Base-by-base conservation (phyloP, 192 early-diverging fungal species). In the Backusella parvicylindrica region DNA sequence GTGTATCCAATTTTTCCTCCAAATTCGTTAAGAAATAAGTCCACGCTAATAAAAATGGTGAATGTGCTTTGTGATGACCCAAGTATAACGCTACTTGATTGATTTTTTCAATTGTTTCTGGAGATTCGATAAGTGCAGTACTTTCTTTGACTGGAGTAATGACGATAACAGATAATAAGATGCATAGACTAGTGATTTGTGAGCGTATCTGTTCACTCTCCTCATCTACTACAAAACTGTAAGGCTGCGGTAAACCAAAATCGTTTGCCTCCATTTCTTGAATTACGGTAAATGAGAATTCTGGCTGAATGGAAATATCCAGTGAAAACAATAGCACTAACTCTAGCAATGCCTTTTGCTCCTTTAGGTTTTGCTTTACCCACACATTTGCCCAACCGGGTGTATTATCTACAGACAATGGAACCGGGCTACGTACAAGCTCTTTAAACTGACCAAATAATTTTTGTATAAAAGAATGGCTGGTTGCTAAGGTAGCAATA, bases 1-100 rank as follows among this genome's bases (percentile, higher is more conserved):
- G 33, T 37, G 7, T 31, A 28, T 70, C 68, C 64, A 77, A 31
- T 6, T 41, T 18, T 32, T 43, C 49, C 26, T 73, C 63, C 2
- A 79, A 15, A 32, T 36, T 33, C 1, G 70, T 66, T 36, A 86
- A 71, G 2, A 86, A 75, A 72, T 71, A 80, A n/a, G 80, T 80
- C 84, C 84, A 86, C 0, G 82, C 85, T 28, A 86, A 71, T 28
- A 86, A 75, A 35, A 84, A 83, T 31, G 77, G 68, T 2, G 81
- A 72, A 38, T 82, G 75, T 40, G 74, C 72, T 35, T 77, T 77
- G 28, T 77, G 73, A 9, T 75, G 64, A 3, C 78, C 85, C 49
- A 80, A 68, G 9, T 50, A 63, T 30, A 79, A 72, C 3, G 79
- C 79, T 6, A 71, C 56, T 9, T 70, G 70, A 35, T 84, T 86